Conservation (phyloP, 2,329 filamentous ascomycete species). For the Dothidotthia symphoricarpi region DNA sequence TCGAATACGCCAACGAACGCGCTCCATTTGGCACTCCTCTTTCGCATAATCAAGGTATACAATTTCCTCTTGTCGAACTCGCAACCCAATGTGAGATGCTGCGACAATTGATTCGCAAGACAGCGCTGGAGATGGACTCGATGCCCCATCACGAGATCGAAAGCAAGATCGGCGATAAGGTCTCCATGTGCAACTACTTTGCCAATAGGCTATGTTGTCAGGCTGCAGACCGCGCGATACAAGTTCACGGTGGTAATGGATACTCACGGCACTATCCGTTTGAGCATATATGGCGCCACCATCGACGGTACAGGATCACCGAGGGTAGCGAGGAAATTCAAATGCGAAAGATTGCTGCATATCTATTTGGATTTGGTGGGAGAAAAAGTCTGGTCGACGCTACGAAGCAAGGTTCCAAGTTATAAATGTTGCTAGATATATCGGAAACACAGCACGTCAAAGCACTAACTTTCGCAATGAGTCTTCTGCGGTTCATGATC, state of each 20-base stretch:
- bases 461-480: neutral
- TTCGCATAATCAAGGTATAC: conserved; percentile 61
- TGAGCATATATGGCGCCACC: conserved; percentile 65
- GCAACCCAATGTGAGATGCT: conserved; percentile 63
- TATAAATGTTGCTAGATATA: conserved; percentile 15
- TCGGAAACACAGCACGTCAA: neutral
- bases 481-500: neutral
- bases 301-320: conserved; percentile 62
- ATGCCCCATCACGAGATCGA: conserved; percentile 57
- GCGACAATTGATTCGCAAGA: conserved; percentile 59
- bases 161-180: conserved; percentile 58
- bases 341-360: conserved; percentile 63
- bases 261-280: conserved; percentile 61
- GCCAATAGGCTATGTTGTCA: conserved; percentile 61
- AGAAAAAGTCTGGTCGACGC: conserved; percentile 42
- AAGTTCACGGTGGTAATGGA: conserved; percentile 60
- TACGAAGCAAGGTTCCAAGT: conserved; percentile 31
- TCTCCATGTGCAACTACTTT: conserved; percentile 67
- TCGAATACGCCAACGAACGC: conserved; percentile 56
- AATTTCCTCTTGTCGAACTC: conserved; percentile 63
- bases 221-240: conserved; percentile 62
- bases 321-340: conserved; percentile 66
- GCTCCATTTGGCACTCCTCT: conserved; percentile 58
- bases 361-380: conserved; percentile 56
- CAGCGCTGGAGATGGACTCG: conserved; percentile 61